These are phyloP conservation scores for Wickerhamomyces sydowiorum DNA, from an alignment of 805 yeast genomes.

Conservation along the genomic window DNA sequence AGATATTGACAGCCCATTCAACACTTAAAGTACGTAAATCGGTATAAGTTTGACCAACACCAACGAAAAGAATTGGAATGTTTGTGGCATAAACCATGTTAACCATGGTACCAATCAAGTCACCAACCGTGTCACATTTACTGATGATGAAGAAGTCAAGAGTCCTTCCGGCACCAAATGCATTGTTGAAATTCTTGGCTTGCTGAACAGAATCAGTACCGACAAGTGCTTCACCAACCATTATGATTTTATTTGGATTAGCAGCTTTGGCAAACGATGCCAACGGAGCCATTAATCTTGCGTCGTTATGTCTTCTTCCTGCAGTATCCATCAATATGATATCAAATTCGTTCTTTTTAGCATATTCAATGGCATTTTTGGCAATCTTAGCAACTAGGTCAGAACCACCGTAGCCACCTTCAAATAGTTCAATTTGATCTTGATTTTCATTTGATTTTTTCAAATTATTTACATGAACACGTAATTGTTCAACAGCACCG, in stretches of 20 bases:
- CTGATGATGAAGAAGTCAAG: constrained; percentile 89
- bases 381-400: constrained; percentile 90
- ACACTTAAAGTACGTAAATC: constrained; percentile 88
- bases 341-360: constrained; percentile 64
- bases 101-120: constrained; percentile 92
- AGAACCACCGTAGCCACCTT: constrained; percentile 97
- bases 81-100: constrained; percentile 96
- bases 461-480: constrained; percentile 87
- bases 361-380: constrained; percentile 80
- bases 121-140: constrained; percentile 97
- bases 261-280: constrained; percentile 95
- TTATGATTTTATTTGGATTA: constrained; percentile 89
- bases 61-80: constrained; percentile 91
- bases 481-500: constrained; percentile 96
- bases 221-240: constrained; percentile 98
- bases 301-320: constrained; percentile 94
- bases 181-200: constrained; percentile 87
- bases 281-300: constrained; percentile 90
- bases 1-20: constrained; percentile 83
- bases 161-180: constrained; percentile 78
- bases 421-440: constrained; percentile 60
- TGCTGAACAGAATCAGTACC: constrained; percentile 97
- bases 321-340: constrained; percentile 95
- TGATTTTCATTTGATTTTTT: constrained; percentile 55
- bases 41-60: constrained; percentile 95